phyloP scores from a whole-genome alignment of 2,329 filamentous ascomycete genomes.

The Cladosporium sp. region DNA sequence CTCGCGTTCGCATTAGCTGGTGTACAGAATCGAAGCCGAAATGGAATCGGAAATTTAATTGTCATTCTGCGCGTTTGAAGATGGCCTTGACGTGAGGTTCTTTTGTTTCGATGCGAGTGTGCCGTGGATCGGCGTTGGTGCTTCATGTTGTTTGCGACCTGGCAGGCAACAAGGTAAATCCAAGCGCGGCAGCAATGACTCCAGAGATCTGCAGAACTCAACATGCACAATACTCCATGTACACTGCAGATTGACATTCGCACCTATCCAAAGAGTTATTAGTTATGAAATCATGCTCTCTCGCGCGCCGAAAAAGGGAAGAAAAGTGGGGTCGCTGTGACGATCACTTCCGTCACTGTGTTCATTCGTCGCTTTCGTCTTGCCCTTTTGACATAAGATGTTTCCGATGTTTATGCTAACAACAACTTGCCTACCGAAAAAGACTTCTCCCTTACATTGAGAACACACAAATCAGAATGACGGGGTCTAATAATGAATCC shows the following conservation, averaged over 20 bases:
- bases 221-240: too few species aligned
- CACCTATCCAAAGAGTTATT: not conserved
- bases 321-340: not conserved
- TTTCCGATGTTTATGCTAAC: not conserved
- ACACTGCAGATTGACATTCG: not conserved
- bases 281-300: not conserved
- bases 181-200: too few species aligned
- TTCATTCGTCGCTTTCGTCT: not conserved
- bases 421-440: not conserved
- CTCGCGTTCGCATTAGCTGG: not conserved
- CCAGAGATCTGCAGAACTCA: too few species aligned
- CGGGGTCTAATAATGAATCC: slow-evolving; percentile 21
- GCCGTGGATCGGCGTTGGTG: not conserved
- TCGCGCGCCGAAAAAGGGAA: not conserved
- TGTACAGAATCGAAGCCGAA: not conserved
- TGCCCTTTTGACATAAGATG: not conserved
- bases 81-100: not conserved
- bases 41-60: not conserved
- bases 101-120: not conserved
- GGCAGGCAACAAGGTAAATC: not conserved
- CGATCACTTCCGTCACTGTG: not conserved
- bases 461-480: slow-evolving; percentile 20
- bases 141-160: not conserved
- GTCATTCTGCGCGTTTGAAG: not conserved
- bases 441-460: not conserved